A percentile compares a stretch with the other conserved stretches of the same genome.
phyloP scores from a whole-genome alignment of 371 early-diverging fungal species.

The Spraguea lophii region DNA sequence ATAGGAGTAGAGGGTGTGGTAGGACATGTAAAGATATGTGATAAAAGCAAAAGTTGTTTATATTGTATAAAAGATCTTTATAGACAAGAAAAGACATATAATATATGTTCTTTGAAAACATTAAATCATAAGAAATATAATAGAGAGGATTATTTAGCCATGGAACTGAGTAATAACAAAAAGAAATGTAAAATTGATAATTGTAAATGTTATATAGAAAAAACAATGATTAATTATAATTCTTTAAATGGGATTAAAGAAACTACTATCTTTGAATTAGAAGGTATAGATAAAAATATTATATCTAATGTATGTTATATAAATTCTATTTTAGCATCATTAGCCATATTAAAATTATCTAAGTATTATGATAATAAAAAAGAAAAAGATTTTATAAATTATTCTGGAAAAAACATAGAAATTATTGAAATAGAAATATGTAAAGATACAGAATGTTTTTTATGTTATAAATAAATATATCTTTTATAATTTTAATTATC shows the following conservation, averaged over 20 bases:
- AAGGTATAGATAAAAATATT: constrained; percentile 7
- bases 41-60: constrained; percentile 18
- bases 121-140: background rate
- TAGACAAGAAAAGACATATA: background rate
- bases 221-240: background rate
- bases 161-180: constrained; percentile 10
- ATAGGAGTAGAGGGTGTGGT: constrained; percentile 22
- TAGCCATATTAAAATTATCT: too few species aligned
- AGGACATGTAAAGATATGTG: constrained; percentile 22
- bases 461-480: too few species aligned
- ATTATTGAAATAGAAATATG: too few species aligned
- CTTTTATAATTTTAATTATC: too few species aligned
- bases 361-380: too few species aligned
- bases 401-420: too few species aligned
- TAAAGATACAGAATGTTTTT: too few species aligned
- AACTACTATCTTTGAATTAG: constrained; percentile 18
- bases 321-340: constrained; percentile 35
- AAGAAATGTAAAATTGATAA: background rate
- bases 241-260: constrained; percentile 4
- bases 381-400: too few species aligned
- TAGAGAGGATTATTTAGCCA: background rate
- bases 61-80: constrained; percentile 36
- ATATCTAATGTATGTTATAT: constrained; percentile 29
- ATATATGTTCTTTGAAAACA: constrained; percentile 8
- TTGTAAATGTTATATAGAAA: background rate